Base-by-base conservation (phyloP, 2,329 filamentous ascomycete genomes). In the Calonectria crousiana region DNA sequence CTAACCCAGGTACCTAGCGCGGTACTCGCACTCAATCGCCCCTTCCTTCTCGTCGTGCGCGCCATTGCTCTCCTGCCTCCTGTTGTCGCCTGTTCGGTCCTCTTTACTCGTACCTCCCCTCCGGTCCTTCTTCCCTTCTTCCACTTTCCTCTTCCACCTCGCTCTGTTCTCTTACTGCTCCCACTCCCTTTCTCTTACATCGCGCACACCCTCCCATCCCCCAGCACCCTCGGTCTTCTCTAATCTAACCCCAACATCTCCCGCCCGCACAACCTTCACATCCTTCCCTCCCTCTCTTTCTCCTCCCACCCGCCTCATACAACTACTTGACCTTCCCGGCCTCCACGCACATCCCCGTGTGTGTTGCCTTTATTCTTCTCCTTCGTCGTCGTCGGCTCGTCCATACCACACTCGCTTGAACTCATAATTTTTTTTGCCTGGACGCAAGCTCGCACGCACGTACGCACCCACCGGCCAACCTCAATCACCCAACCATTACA, bases 211-310 rank as follows among this genome's bases (percentile, higher is more conserved):
- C 75, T 74, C 73, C 60, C 67, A 58, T 49, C 44, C 65, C 68
- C 69, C 53, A 72, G 62, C 67, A 34, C 70, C 66, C 74, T 71
- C 76, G 76, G 76, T 72, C 69, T 72, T 65, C 64, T 71, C 74
- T 62, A 75, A 74, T 67, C 76, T 73, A 74, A 74, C 69, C 58
- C 72, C 67, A 72, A 51, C 67, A 47, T 58, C 73, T 75, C 66
- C 52, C 70, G 66, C 72, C 69, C 69, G 69, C 76, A 76, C 78
- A 78, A 75, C 75, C 77, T 72, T 78, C 53, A 64, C 71, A 76
- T 71, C 74, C 77, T 71, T 77, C 75, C 72, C 73, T 77, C 75
- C 72, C 73, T 69, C 60, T 64, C 76, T 67, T 64, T 32, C 75
- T 70, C 72, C 52, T 76, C 72, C 71, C 69, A 73, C 76, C 77